Evolutionary conservation across 495 filamentous ascomycete species (phyloP).

Genomic region (Aspergillus ellipticus): DNA sequence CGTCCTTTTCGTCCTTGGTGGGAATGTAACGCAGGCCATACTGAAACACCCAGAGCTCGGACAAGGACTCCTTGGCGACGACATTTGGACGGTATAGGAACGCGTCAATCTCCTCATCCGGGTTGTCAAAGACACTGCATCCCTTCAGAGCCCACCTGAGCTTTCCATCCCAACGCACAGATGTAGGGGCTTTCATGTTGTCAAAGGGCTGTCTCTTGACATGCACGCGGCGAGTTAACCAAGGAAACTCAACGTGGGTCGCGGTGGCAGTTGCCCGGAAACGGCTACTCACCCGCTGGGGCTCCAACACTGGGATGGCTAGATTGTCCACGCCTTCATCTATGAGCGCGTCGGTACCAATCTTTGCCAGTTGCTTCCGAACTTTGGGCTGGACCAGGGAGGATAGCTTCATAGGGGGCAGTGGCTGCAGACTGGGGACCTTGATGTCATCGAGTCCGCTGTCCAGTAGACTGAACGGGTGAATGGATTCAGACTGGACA

Average conservation of each 20-base stretch:
- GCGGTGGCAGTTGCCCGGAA: background rate
- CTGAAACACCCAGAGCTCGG: conserved; percentile 26
- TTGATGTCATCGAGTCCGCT: background rate
- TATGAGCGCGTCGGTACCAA: background rate
- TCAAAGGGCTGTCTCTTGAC: background rate
- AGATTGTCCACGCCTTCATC: background rate
- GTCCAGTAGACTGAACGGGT: background rate
- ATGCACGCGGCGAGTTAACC: background rate
- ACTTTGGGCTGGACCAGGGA: background rate
- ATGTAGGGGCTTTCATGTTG: background rate
- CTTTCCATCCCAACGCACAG: conserved; percentile 24
- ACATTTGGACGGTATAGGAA: conserved; percentile 9
- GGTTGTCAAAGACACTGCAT: conserved; percentile 21
- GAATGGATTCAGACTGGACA: background rate
- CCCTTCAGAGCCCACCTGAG: conserved; percentile 27
- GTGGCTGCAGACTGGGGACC: background rate
- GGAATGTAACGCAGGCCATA: conserved; percentile 36
- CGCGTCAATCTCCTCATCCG: conserved; percentile 16
- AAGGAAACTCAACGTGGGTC: background rate
- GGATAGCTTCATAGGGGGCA: background rate
- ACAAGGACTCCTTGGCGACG: conserved; percentile 1
- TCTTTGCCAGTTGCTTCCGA: background rate
- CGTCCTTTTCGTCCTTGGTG: conserved; percentile 9
- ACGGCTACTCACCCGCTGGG: background rate
- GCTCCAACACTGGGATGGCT: background rate